A percentile compares a stretch with the other conserved stretches of the same genome.
phyloP scores from a whole-genome alignment of 192 early-diverging fungal genomes.

The Backusella tarrabulga region DNA sequence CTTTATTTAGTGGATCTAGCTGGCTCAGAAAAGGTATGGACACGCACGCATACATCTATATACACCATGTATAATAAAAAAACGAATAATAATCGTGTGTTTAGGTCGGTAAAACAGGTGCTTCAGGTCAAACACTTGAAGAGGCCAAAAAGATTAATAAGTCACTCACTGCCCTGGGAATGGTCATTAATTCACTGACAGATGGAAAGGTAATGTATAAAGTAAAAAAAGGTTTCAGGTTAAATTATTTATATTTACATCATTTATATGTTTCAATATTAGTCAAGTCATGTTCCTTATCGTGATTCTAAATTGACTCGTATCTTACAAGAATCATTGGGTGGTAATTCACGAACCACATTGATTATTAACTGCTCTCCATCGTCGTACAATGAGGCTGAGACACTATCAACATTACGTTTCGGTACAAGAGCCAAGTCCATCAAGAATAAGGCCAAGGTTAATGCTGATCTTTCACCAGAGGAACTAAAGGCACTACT shows the following conservation, averaged over 20 bases:
- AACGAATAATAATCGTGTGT: background rate
- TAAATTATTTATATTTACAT: background rate
- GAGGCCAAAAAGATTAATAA: constrained; percentile 99
- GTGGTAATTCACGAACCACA: constrained; percentile 99
- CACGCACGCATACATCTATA: constrained; percentile 21
- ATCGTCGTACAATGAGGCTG: constrained; percentile 94
- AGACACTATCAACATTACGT: constrained; percentile 90
- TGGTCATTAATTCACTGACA: constrained; percentile 98
- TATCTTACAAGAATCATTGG: constrained; percentile 99
- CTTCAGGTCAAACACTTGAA: constrained; percentile 94
- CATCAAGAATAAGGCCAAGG: constrained; percentile 99
- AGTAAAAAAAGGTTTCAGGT: background rate
- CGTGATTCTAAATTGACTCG: constrained; percentile 98
- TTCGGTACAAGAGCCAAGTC: constrained; percentile 99
- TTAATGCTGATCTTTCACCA: constrained; percentile 95
- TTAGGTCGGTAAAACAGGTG: constrained; percentile 90
- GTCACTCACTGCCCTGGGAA: constrained; percentile 94
- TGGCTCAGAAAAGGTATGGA: constrained; percentile 97
- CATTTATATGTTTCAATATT: background rate
- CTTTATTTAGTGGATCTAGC: constrained; percentile 98
- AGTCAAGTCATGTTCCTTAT: constrained; percentile 97
- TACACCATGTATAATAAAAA: background rate
- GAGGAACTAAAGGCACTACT: constrained; percentile 94
- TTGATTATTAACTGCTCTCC: constrained; percentile 99
- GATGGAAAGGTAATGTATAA: constrained; percentile 81